Conservation (phyloP, 2,329 filamentous ascomycete species). For the Hypoxylon sp. region DNA sequence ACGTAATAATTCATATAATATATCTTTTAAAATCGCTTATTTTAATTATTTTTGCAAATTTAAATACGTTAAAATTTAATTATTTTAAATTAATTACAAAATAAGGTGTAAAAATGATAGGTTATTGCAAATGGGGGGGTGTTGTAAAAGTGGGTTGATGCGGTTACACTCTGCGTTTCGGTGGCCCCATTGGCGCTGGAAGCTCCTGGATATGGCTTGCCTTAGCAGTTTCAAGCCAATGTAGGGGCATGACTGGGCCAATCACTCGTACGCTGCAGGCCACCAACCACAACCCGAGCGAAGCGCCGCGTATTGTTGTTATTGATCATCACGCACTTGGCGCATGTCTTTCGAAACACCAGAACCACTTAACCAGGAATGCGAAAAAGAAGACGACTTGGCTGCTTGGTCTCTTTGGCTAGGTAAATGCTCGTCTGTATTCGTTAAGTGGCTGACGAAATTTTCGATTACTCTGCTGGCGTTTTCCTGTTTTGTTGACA, state of each 20-base stretch:
- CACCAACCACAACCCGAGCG: background rate
- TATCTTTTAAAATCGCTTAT: no score
- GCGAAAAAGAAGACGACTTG: no score
- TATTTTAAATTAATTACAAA: no score
- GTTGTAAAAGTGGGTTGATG: no score
- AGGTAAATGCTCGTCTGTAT: background rate
- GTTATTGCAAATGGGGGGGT: no score
- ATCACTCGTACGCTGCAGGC: conserved; percentile 14
- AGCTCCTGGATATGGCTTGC: conserved; percentile 15
- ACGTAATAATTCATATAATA: no score
- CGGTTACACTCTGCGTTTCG: background rate
- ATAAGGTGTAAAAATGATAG: no score
- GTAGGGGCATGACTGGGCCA: conserved; percentile 18
- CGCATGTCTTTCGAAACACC: conserved; percentile 2
- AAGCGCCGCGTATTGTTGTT: conserved; percentile 24
- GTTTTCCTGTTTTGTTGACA: conserved; percentile 33
- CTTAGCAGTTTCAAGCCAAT: conserved; percentile 26
- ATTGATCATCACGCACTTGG: background rate
- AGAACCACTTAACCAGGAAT: background rate
- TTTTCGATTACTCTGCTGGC: conserved; percentile 20
- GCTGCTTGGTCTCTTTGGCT: conserved; percentile 9
- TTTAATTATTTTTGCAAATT: no score
- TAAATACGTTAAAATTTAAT: no score
- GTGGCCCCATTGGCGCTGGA: conserved; percentile 23
- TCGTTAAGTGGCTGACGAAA: background rate